Conservation (phyloP, 495 filamentous ascomycete genomes). For the Tuber brumale region DNA sequence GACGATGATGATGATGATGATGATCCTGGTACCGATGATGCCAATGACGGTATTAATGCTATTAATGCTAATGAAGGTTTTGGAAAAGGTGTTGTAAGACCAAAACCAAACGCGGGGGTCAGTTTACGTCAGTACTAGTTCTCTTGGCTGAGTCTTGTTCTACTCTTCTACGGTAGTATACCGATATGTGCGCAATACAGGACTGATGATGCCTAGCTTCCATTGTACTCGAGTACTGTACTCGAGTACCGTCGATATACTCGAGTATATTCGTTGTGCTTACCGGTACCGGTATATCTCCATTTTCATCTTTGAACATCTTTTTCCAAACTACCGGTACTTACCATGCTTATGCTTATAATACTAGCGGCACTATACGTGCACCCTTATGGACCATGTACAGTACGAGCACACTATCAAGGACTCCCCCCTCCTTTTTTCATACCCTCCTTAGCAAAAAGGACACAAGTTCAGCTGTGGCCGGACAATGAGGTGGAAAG, state of each 20-base stretch:
- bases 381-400: neutral
- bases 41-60: neutral
- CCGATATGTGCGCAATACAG: too few species aligned
- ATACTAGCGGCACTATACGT: neutral
- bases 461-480: neutral
- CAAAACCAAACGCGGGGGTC: neutral
- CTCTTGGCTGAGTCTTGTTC: neutral
- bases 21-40: neutral
- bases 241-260: neutral
- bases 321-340: neutral
- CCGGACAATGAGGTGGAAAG: neutral
- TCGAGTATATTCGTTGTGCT: neutral
- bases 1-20: neutral
- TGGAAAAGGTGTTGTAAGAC: neutral
- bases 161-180: neutral
- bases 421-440: neutral
- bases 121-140: neutral
- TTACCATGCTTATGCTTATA: neutral
- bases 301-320: neutral
- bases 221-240: too few species aligned
- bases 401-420: neutral
- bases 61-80: neutral
- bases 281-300: neutral
- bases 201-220: neutral
- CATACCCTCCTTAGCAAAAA: neutral